A percentile compares a stretch with the other conserved stretches of the same genome.
Evolutionary conservation across 2,329 filamentous ascomycete genomes (phyloP).

Genomic region (Exophiala phaeomuriformis): DNA sequence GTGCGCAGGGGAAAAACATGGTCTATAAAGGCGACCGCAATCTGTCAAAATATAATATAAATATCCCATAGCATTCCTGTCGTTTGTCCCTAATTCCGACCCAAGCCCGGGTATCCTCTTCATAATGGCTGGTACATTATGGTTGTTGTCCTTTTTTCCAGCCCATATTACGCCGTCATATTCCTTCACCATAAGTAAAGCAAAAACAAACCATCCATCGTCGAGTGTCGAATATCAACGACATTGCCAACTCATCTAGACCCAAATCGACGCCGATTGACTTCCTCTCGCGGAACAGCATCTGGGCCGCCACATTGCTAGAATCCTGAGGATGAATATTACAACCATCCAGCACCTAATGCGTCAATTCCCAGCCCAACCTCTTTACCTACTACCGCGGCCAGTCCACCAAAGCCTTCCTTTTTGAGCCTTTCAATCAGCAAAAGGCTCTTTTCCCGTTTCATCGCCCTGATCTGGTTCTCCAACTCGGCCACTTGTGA

Average conservation of each 20-base stretch:
- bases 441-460: slow-evolving; percentile 22
- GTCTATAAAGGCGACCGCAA: too few species aligned
- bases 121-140: not conserved
- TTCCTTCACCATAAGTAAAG: too few species aligned
- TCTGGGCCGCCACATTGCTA: not conserved
- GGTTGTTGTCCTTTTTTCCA: not conserved
- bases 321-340: not conserved
- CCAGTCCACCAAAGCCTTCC: slow-evolving; percentile 25
- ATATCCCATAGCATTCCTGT: too few species aligned
- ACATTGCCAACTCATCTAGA: not conserved
- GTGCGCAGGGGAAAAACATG: too few species aligned
- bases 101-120: too few species aligned
- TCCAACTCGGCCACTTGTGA: slow-evolving; percentile 24
- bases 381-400: slow-evolving; percentile 24
- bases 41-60: too few species aligned
- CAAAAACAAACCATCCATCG: not conserved
- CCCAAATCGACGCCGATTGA: not conserved
- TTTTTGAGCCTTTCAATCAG: slow-evolving; percentile 24
- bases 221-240: not conserved
- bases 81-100: too few species aligned
- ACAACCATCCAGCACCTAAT: not conserved
- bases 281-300: not conserved
- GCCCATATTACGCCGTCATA: too few species aligned
- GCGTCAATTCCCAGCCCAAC: slow-evolving; percentile 19
- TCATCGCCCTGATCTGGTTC: slow-evolving; percentile 18